Base-by-base conservation (phyloP, 345 rosid genomes). In the Turritis glabra region DNA sequence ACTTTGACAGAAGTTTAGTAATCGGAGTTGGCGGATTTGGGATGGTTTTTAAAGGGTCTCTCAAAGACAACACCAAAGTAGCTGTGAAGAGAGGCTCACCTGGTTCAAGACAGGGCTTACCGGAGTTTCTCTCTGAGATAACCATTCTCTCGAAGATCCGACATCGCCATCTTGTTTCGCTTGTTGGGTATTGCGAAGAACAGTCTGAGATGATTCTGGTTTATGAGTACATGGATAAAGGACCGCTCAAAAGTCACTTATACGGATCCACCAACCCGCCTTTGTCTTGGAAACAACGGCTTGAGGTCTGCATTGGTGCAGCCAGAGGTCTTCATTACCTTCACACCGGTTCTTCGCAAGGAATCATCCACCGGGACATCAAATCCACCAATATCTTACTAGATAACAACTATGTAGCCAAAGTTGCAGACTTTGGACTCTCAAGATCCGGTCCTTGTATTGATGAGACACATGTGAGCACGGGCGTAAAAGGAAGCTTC, bases 391-490 rank as follows among this genome's bases (percentile, higher is more conserved):
- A 91, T 66, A 94, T 94, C 73, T 57, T 94, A 74, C 89, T 94
- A 3, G 96, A 94, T 41, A 87, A 82, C 61, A 81, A 77, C 46
- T 78, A 77, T 27, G 83, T 68, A 21, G 91, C 97, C 41, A 95
- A 95, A 87, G 99, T 95, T 51, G 97, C 99, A 12, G 97, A 95
- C 81, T 95, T 95, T 61, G 99, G 99, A 67, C 93, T 95, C 53
- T 95, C 97, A 1, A 89, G 97, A 82, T 84, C 96, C 0, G 99
- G 97, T 26, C 99, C 99, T 3, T 86, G 99, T 75, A 84, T 95
- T 5, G 76, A 92, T 19, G 97, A 95, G 81, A 95, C 97, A 18
- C 97, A 92, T 71, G 97, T 95, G 6, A 95, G 99, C 61, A 95
- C 99, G 0, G 97, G 96, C 3, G 99, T 95, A 0, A 95, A 95